These are phyloP conservation scores for Colletotrichum gloeosporioides DNA, from an alignment of 2,329 filamentous ascomycete genomes.

Conservation along the genomic window DNA sequence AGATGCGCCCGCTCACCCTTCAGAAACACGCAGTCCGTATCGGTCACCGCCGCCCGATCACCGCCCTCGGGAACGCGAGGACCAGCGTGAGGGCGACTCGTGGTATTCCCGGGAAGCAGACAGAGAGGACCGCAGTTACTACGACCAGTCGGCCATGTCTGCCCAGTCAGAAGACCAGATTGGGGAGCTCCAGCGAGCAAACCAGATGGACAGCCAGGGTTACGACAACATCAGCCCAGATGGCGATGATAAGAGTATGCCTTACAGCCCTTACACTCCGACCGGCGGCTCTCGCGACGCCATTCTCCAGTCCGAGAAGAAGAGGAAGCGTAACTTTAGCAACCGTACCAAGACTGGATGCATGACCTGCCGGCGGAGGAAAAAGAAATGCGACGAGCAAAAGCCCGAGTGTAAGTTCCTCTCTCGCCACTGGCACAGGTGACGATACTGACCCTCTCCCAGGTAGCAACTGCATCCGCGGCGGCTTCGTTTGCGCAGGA, in stretches of 20 bases:
- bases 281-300: constrained; percentile 46
- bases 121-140: constrained; percentile 46
- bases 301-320: constrained; percentile 66
- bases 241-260: constrained; percentile 52
- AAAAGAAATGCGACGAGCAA: constrained; percentile 97
- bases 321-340: constrained; percentile 83
- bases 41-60: constrained; percentile 50
- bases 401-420: constrained; percentile 85
- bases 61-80: constrained; percentile 48
- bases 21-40: constrained; percentile 47
- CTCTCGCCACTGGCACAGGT: not conserved
- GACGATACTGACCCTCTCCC: constrained; percentile 23
- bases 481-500: constrained; percentile 89
- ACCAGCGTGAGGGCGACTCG: constrained; percentile 46
- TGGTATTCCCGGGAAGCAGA: constrained; percentile 58
- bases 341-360: constrained; percentile 97
- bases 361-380: constrained; percentile 86
- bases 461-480: constrained; percentile 90
- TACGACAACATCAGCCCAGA: constrained; percentile 61
- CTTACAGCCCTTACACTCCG: constrained; percentile 47
- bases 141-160: constrained; percentile 52
- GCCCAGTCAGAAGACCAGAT: constrained; percentile 56
- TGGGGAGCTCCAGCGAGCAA: constrained; percentile 50
- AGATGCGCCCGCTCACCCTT: constrained; percentile 34
- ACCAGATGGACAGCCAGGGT: constrained; percentile 51